Conservation (phyloP, 331 rosid genomes). For the Erythrophleum ivorense region DNA sequence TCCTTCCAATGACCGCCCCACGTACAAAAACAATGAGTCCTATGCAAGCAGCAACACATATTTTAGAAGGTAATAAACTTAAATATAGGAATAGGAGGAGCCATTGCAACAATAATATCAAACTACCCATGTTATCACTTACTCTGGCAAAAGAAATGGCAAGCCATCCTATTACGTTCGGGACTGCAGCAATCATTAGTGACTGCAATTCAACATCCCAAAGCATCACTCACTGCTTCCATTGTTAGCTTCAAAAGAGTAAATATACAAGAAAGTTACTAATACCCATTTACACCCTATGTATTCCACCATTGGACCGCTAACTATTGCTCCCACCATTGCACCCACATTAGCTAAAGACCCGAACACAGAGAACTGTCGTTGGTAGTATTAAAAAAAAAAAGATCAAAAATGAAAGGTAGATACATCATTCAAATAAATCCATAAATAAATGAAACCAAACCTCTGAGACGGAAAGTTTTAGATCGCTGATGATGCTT, state of each 20-base stretch:
- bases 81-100: not conserved
- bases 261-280: not conserved
- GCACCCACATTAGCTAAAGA: conserved; percentile 83
- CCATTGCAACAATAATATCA: not conserved
- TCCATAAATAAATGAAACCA: not conserved
- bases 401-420: not conserved
- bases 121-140: conserved; percentile 36
- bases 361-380: conserved; percentile 78
- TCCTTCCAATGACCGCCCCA: conserved; percentile 91
- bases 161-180: conserved; percentile 90
- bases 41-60: conserved; percentile 36
- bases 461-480: conserved; percentile 79
- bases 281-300: conserved; percentile 88
- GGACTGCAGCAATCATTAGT: conserved; percentile 84
- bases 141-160: conserved; percentile 87
- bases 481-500: conserved; percentile 61
- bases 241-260: not conserved
- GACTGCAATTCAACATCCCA: conserved; percentile 62
- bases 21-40: conserved; percentile 81
- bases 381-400: not conserved
- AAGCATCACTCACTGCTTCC: conserved; percentile 26
- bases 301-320: conserved; percentile 81
- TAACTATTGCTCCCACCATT: conserved; percentile 83
- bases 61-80: not conserved
- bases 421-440: not conserved